Evolutionary conservation across 768 basidiomycete genomes (phyloP).

Genomic region (Lactarius psammicola): DNA sequence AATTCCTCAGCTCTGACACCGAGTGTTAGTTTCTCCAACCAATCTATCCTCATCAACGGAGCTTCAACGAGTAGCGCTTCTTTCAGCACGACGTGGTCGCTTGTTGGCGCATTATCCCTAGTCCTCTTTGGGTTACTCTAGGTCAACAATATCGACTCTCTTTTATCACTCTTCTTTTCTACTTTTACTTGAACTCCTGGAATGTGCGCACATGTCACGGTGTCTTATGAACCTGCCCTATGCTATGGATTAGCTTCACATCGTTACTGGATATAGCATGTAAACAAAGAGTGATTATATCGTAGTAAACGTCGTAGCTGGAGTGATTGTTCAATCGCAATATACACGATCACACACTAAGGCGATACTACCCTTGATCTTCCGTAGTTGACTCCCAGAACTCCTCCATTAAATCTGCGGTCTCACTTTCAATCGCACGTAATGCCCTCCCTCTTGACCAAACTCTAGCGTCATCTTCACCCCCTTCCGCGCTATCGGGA

Average conservation of each 20-base stretch:
- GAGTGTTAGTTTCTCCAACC: constrained; percentile 56
- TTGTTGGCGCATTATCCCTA: constrained; percentile 2
- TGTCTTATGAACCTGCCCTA: background rate
- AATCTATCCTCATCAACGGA: constrained; percentile 53
- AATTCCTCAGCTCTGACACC: constrained; percentile 56
- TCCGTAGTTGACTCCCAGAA: constrained; percentile 18
- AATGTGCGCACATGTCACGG: background rate
- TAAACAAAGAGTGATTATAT: background rate
- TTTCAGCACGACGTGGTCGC: constrained; percentile 3
- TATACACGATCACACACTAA: background rate
- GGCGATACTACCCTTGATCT: constrained; percentile 2
- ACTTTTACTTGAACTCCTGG: background rate
- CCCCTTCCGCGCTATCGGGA: constrained; percentile 36
- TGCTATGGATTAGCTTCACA: background rate
- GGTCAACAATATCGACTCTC: background rate
- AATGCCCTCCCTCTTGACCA: constrained; percentile 33
- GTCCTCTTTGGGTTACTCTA: constrained; percentile 7
- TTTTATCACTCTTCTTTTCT: background rate
- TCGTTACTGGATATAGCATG: background rate
- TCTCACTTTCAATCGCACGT: constrained; percentile 29
- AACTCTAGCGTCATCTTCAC: constrained; percentile 33
- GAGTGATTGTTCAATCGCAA: background rate
- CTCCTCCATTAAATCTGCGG: constrained; percentile 28
- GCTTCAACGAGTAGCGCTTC: constrained; percentile 32
- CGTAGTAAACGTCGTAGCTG: background rate